A percentile compares a stretch with the other conserved stretches of the same genome.
Conservation (phyloP, 352 stramenopile genomes). For the Pythium folliculosum region DNA sequence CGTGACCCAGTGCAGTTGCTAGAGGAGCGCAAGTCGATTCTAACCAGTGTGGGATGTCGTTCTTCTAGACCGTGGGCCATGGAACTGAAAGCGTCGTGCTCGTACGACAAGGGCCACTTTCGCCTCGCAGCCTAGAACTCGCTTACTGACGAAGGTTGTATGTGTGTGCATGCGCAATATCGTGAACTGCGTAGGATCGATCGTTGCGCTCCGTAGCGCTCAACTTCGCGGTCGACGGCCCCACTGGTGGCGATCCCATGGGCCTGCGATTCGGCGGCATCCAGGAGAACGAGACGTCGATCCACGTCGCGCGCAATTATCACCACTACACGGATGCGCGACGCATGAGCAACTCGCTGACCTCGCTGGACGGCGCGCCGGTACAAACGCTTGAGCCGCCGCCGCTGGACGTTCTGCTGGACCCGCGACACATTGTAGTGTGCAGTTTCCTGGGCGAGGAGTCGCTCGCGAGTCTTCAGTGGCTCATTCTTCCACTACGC, state of each 20-base stretch:
- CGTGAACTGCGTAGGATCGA: constrained; percentile 39
- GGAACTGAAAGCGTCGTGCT: constrained; percentile 51
- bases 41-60: not conserved
- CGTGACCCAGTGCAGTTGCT: not conserved
- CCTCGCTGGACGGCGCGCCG: constrained; percentile 22
- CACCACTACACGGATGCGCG: constrained; percentile 26
- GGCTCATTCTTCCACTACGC: constrained; percentile 72
- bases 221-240: constrained; percentile 24
- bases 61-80: constrained; percentile 32
- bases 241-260: constrained; percentile 7
- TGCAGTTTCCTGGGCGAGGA: constrained; percentile 86
- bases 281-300: constrained; percentile 37
- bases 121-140: not conserved
- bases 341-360: constrained; percentile 29
- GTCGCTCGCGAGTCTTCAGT: constrained; percentile 71
- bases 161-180: not conserved
- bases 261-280: constrained; percentile 4
- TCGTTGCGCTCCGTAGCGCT: constrained; percentile 64
- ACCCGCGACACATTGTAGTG: constrained; percentile 74
- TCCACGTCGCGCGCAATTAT: constrained; percentile 19
- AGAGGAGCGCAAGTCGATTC: not conserved
- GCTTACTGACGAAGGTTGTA: not conserved
- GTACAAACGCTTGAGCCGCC: constrained; percentile 46
- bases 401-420: constrained; percentile 56
- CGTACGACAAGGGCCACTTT: constrained; percentile 25